Evolutionary conservation across 495 filamentous ascomycete genomes (phyloP).

Genomic region (Neurospora intermedia): DNA sequence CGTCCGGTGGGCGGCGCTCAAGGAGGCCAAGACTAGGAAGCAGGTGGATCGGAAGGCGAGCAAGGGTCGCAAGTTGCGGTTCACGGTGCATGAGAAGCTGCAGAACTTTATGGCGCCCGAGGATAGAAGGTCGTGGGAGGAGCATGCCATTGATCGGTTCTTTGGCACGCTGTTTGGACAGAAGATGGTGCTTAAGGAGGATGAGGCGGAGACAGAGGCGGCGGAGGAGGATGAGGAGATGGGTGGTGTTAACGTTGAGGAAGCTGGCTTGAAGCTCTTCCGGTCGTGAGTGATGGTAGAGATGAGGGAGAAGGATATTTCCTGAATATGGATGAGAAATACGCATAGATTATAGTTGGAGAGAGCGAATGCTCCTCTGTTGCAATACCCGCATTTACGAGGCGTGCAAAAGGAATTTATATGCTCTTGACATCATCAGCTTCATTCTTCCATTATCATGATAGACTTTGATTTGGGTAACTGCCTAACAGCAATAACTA

Average conservation of each 20-base stretch:
- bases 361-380: not conserved
- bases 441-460: not conserved
- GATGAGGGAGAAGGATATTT: not conserved
- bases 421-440: not conserved
- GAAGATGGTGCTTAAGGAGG: slow-evolving; percentile 58
- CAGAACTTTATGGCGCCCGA: slow-evolving; percentile 98
- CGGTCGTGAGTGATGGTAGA: slow-evolving; percentile 29
- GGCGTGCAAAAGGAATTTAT: not conserved
- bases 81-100: slow-evolving; percentile 89
- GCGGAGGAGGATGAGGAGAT: slow-evolving; percentile 40
- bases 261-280: slow-evolving; percentile 69
- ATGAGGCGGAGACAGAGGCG: slow-evolving; percentile 30
- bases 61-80: slow-evolving; percentile 88
- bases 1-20: slow-evolving; percentile 52
- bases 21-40: slow-evolving; percentile 72
- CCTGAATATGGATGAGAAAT: not conserved
- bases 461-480: not conserved
- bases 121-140: slow-evolving; percentile 66
- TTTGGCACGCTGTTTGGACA: slow-evolving; percentile 83
- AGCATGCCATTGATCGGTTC: slow-evolving; percentile 69
- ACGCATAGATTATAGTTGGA: not conserved
- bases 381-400: not conserved
- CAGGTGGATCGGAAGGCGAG: slow-evolving; percentile 87
- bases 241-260: slow-evolving; percentile 46
- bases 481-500: not conserved